A percentile compares a stretch with the other conserved stretches of the same genome.
Evolutionary conservation across 2,329 filamentous ascomycete genomes (phyloP).

Genomic region (Xylaria sp.): DNA sequence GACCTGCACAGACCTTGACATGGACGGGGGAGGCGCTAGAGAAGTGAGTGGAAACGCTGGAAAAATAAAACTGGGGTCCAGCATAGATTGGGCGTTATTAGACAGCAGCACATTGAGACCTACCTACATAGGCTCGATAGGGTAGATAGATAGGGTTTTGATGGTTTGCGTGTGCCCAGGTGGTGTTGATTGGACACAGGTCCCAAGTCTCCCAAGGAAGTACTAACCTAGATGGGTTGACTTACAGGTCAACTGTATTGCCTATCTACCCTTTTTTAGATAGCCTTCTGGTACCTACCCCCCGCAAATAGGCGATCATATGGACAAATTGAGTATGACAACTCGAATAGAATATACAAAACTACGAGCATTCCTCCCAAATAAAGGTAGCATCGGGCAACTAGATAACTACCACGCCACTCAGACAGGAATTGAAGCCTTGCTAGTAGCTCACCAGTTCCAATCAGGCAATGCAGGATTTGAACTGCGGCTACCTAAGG

Average conservation of each 20-base stretch:
- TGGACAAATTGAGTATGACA: background rate
- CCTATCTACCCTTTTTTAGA: background rate
- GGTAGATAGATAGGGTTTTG: constrained; percentile 17
- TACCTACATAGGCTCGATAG: background rate
- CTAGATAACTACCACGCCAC: background rate
- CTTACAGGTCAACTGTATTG: no score
- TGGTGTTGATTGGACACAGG: constrained; percentile 12
- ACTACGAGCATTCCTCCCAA: background rate
- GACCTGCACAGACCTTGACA: constrained; percentile 29
- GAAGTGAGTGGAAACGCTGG: constrained; percentile 31
- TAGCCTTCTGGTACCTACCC: background rate
- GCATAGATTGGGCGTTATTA: constrained; percentile 34
- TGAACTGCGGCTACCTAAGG: background rate
- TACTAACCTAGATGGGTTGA: background rate
- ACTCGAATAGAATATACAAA: background rate
- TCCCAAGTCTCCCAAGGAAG: constrained; percentile 1
- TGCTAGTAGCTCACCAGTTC: background rate
- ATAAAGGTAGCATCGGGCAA: background rate
- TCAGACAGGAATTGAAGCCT: constrained; percentile 3
- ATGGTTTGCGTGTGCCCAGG: constrained; percentile 10
- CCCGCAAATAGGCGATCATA: background rate
- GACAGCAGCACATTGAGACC: constrained; percentile 15
- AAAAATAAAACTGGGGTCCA: constrained; percentile 34
- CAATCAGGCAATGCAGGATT: constrained; percentile 12
- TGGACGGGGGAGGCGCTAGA: constrained; percentile 25